Evolutionary conservation across 352 stramenopile species (phyloP).

Genomic region (Thalassiosira mediterranea): DNA sequence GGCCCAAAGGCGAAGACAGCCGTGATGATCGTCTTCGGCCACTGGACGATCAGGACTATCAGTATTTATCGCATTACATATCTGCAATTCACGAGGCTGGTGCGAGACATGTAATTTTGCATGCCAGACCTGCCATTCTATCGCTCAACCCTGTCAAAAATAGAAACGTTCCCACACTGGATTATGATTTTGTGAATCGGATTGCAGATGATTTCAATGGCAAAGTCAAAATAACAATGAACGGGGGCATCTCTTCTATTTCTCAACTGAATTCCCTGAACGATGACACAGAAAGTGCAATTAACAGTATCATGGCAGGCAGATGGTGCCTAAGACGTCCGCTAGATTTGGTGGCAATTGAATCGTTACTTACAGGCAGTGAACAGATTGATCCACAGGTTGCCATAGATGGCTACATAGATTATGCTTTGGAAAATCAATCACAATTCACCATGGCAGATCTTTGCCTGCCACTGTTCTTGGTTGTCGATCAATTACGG

Average conservation of each 20-base stretch:
- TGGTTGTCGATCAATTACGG: slow-evolving; percentile 54
- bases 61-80: slow-evolving; percentile 48
- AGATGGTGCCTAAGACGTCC: slow-evolving; percentile 47
- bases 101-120: slow-evolving; percentile 51
- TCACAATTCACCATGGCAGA: slow-evolving; percentile 29
- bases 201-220: slow-evolving; percentile 51
- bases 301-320: slow-evolving; percentile 49
- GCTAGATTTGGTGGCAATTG: slow-evolving; percentile 28
- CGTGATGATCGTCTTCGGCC: too few species aligned
- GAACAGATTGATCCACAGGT: too few species aligned
- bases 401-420: slow-evolving; percentile 37
- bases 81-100: slow-evolving; percentile 32
- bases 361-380: not conserved
- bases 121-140: slow-evolving; percentile 56
- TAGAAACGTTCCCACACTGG: slow-evolving; percentile 51
- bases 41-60: slow-evolving; percentile 39
- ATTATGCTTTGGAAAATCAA: slow-evolving; percentile 33
- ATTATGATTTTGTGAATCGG: slow-evolving; percentile 51
- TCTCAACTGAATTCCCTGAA: slow-evolving; percentile 30
- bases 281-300: slow-evolving; percentile 13
- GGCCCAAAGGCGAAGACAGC: too few species aligned
- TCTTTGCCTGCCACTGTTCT: slow-evolving; percentile 54
- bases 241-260: slow-evolving; percentile 54
- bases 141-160: slow-evolving; percentile 59
- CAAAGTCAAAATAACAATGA: slow-evolving; percentile 53